Conservation (phyloP, 2,329 filamentous ascomycete species). For the Basipetospora chlamydospora region DNA sequence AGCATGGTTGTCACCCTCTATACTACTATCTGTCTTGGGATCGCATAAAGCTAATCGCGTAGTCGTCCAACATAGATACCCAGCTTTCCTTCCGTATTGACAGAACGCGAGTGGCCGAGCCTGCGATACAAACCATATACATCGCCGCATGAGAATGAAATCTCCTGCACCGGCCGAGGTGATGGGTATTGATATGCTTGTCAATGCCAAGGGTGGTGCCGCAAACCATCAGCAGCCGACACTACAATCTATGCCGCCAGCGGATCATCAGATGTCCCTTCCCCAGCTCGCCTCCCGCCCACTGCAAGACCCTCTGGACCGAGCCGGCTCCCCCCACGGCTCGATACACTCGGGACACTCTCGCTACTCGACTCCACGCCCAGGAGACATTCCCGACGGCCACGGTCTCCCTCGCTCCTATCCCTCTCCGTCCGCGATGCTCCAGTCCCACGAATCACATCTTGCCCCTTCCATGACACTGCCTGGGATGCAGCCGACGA, state of each 20-base stretch:
- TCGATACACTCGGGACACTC: constrained; percentile 46
- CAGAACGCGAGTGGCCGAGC: too few species aligned
- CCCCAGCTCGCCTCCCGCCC: constrained; percentile 13
- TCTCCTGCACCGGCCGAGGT: constrained; percentile 10
- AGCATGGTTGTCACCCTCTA: too few species aligned
- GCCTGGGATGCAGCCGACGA: constrained; percentile 11
- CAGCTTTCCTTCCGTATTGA: too few species aligned
- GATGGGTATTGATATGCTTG: constrained; percentile 10
- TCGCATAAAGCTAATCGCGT: too few species aligned
- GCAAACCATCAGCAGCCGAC: constrained; percentile 9
- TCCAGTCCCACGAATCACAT: constrained; percentile 9
- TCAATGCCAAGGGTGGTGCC: constrained; percentile 9
- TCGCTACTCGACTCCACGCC: constrained; percentile 28
- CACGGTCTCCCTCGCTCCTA: constrained; percentile 23
- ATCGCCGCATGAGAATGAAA: constrained; percentile 10
- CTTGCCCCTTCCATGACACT: constrained; percentile 22
- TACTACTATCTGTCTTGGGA: too few species aligned
- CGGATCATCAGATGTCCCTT: constrained; percentile 11
- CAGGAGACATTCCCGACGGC: constrained; percentile 8
- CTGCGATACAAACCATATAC: too few species aligned
- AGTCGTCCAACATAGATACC: too few species aligned
- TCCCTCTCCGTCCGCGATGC: constrained; percentile 38
- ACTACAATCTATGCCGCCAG: constrained; percentile 12
- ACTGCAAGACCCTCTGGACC: constrained; percentile 27
- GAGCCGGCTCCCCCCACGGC: constrained; percentile 42